Base-by-base conservation (phyloP, 805 yeast species). In the Nakazawaea siamensis region DNA sequence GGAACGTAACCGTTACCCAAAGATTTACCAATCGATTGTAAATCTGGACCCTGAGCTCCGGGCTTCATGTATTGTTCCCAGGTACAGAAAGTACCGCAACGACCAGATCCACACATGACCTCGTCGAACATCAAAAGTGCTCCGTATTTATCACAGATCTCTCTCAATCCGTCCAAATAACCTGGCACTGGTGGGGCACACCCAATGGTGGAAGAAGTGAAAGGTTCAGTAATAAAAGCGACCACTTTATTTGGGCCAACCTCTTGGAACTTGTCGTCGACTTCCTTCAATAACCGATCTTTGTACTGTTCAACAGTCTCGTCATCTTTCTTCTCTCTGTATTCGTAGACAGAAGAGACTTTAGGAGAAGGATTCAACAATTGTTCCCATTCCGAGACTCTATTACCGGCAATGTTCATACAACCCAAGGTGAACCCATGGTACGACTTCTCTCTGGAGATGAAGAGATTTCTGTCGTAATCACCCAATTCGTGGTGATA, bases 61-160 rank as follows among this genome's bases (percentile, higher is more conserved):
- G 51, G 46, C 21, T 47, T 55, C 47, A 62, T 49, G 38, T 49
- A 62, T 41, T 62, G 62, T 45, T 66, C 70, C 65, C 70, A 68
- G 39, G 68, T 68, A 51, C 57, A 61, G 42, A 61, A 57, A 19
- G 61, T 58, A 24, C 76, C 76, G 40, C 63, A 54, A 46, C 78
- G 62, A 16, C 76, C 77, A 25, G 69, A 62, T 23, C 78, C 78
- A 47, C 73, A 70, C 75, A 71, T 70, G 29, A 70, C 71, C 52
- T 73, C 78, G 44, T 72, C 78, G 32, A 69, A 52, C 54, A 68
- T 58, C 44, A 72, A 54, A 27, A 70, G 49, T 26, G 67, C 60
- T 29, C 68, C 76, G 50, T 70, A 70, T 47, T 70, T 70, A 51
- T 66, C 64, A 47, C 75, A 69, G 33, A 72, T 49, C 27, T 56